Evolutionary conservation across 2,329 filamentous ascomycete genomes (phyloP).

Genomic region (Paecilomyces sp.): DNA sequence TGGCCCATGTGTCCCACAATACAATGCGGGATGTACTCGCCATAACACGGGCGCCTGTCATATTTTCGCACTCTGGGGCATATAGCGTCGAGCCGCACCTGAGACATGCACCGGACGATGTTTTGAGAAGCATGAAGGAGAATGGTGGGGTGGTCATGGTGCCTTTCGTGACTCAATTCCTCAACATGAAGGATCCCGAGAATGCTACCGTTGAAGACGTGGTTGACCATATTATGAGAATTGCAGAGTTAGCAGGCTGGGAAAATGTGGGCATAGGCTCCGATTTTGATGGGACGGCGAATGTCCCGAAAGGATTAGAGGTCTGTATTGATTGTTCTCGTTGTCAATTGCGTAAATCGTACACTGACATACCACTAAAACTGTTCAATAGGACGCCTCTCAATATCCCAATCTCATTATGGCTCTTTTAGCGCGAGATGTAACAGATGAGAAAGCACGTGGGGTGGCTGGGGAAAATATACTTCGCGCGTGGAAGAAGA

Average conservation of each 20-base stretch:
- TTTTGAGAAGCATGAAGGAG: conserved; percentile 9
- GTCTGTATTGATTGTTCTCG: not conserved
- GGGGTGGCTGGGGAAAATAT: conserved; percentile 6
- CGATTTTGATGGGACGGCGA: conserved; percentile 6
- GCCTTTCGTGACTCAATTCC: conserved; percentile 12
- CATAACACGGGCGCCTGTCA: conserved; percentile 16
- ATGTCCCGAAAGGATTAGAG: conserved; percentile 1
- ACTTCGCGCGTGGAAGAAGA: conserved; percentile 4
- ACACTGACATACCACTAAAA: not conserved
- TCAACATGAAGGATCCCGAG: conserved; percentile 10
- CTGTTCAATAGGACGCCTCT: conserved; percentile 12
- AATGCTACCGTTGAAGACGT: conserved; percentile 26
- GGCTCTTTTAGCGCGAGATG: conserved; percentile 5
- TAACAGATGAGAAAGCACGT: conserved; percentile 4
- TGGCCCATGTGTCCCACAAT: conserved; percentile 18
- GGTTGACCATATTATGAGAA: conserved; percentile 17
- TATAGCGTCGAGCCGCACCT: conserved; percentile 6
- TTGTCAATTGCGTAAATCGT: not conserved
- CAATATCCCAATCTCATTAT: conserved; percentile 10
- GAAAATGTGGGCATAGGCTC: conserved; percentile 8
- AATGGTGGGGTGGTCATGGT: conserved; percentile 19
- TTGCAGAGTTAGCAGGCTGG: conserved; percentile 6
- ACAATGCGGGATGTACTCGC: conserved; percentile 16
- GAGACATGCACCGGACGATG: conserved; percentile 15
- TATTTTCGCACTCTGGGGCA: conserved; percentile 14